These are phyloP conservation scores for Aspergillus ostianus DNA, from an alignment of 495 filamentous ascomycete species.

Conservation along the genomic window DNA sequence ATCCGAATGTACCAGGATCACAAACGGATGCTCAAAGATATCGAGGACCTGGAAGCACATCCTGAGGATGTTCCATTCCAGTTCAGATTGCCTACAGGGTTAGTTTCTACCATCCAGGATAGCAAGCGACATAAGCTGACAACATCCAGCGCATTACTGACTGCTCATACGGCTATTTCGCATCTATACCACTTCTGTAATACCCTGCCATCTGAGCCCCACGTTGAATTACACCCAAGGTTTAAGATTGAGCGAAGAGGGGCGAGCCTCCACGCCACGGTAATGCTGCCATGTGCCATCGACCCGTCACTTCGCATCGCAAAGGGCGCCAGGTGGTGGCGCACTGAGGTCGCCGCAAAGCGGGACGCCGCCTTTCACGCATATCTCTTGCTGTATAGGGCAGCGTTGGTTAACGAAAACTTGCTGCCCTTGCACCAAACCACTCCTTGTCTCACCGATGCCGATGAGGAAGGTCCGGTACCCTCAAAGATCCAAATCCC, in stretches of 20 bases:
- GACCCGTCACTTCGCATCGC: slow-evolving; percentile 53
- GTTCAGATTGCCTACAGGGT: slow-evolving; percentile 39
- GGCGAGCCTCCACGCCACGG: slow-evolving; percentile 17
- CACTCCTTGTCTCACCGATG: too few species aligned
- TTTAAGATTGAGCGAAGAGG: background rate
- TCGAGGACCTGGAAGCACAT: slow-evolving; percentile 46
- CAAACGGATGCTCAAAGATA: slow-evolving; percentile 43
- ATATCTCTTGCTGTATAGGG: slow-evolving; percentile 60
- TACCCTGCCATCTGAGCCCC: slow-evolving; percentile 1
- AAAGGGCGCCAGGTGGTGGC: slow-evolving; percentile 51
- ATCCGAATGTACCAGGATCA: slow-evolving; percentile 65
- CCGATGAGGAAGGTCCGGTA: too few species aligned
- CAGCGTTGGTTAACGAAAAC: slow-evolving; percentile 68
- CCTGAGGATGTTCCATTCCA: slow-evolving; percentile 34
- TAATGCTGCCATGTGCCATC: slow-evolving; percentile 67
- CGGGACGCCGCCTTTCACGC: slow-evolving; percentile 80
- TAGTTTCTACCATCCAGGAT: background rate
- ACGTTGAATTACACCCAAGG: background rate
- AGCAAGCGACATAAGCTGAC: background rate
- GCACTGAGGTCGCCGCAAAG: slow-evolving; percentile 70
- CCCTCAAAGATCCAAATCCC: too few species aligned
- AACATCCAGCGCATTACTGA: slow-evolving; percentile 7
- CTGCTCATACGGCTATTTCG: slow-evolving; percentile 1
- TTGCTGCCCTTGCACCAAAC: slow-evolving; percentile 51
- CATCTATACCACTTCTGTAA: slow-evolving; percentile 6